Evolutionary conservation across 2,329 filamentous ascomycete genomes (phyloP), one percentile per base, ranked within the genome.

Genomic region (Aspergillus udagawae): DNA sequence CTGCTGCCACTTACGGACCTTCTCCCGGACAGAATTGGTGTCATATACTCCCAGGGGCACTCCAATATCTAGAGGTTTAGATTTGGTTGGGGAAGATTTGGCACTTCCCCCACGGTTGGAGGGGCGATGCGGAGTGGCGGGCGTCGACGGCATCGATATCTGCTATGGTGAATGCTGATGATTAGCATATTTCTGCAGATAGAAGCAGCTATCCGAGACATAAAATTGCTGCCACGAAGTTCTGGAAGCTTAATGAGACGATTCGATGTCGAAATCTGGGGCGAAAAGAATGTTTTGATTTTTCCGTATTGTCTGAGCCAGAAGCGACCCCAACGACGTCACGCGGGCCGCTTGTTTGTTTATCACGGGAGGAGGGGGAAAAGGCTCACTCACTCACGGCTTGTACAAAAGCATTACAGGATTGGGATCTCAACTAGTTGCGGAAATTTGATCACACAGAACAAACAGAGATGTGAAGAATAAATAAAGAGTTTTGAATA

Each of bases 1-100:
- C 68, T 88, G 88, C 73, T 96, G 91, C 92, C 92, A 96, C 74
- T 87, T 83, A 65, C 87, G 88, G 53, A 96, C 90, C 67, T 92
- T 86, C 63, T 90, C 88, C 60, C 84, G 84, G 50, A 95, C 89
- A n/a, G 89, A 67, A 78, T 83, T 74, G 78, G 86, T 64, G 85
- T 79, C 73, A 78, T 85, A 70, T 75, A 81, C 53, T 82, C 83
- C 83, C 63, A 86, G 78, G 53, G 82, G 82, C 21, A 68, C 67
- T 14, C 73, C 75, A 49, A 76, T 77, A 64, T 81, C 80, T 65
- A 75, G 78, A 67, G 74, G 79, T 67, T 69, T 83, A 73, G 35
- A 80, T 79, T 76, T 88, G 82, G 66, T 85, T 78, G 59, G 82
- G 70, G 57, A 74, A 58, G 56, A 71, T 74, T 73, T 89, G 82